Evolutionary conservation across 2,329 filamentous ascomycete genomes (phyloP).

Genomic region (Daldinia sp.): DNA sequence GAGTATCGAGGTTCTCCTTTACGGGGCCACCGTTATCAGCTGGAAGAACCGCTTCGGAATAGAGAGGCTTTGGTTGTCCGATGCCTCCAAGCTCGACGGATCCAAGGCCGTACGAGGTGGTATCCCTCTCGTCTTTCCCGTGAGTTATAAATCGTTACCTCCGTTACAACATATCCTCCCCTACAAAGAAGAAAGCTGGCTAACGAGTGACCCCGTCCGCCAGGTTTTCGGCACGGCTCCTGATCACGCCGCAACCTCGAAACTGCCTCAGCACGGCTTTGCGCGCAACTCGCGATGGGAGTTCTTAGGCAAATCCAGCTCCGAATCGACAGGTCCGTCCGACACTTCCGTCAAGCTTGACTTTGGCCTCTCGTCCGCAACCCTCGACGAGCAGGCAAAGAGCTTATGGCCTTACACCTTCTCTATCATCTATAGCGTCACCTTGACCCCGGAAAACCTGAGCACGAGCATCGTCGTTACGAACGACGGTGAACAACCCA

Average conservation of each 20-base stretch:
- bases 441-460: conserved; percentile 78
- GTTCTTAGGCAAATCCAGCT: conserved; percentile 88
- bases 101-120: conserved; percentile 91
- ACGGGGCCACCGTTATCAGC: conserved; percentile 90
- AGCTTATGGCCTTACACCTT: conserved; percentile 89
- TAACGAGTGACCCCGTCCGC: conserved; percentile 15
- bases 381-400: conserved; percentile 75
- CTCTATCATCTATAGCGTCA: conserved; percentile 92
- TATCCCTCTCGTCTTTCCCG: conserved; percentile 92
- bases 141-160: conserved; percentile 59
- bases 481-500: conserved; percentile 84
- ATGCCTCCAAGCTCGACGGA: conserved; percentile 84
- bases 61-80: conserved; percentile 89
- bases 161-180: not conserved
- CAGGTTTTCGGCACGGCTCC: conserved; percentile 89
- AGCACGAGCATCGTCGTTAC: conserved; percentile 87
- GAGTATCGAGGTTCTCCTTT: conserved; percentile 86
- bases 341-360: conserved; percentile 89
- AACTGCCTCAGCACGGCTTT: conserved; percentile 93
- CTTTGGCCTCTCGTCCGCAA: conserved; percentile 85
- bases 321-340: conserved; percentile 67
- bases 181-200: not conserved
- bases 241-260: conserved; percentile 79
- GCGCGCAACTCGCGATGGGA: conserved; percentile 92
- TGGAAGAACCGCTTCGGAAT: conserved; percentile 86